Evolutionary conservation across 2,329 filamentous ascomycete species (phyloP).

Genomic region (Camptophora hylomeconis): DNA sequence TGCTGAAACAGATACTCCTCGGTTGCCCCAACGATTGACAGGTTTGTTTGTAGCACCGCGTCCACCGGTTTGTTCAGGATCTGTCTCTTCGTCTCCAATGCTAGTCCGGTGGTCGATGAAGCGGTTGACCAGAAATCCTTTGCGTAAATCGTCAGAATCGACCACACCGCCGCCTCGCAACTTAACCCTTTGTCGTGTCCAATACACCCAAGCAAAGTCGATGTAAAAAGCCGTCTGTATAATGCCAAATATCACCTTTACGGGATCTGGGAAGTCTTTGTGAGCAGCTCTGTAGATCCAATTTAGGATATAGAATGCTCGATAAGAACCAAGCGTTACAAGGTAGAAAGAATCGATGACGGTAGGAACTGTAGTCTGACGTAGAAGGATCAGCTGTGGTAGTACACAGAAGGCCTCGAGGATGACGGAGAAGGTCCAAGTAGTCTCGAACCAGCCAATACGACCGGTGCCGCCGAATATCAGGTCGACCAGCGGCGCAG

Average conservation of each 20-base stretch:
- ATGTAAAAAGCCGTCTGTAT: constrained; percentile 82
- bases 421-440: constrained; percentile 81
- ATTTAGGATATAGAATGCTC: constrained; percentile 78
- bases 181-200: constrained; percentile 84
- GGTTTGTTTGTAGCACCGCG: no score
- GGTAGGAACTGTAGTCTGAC: constrained; percentile 89
- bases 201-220: constrained; percentile 97
- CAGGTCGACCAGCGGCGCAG: constrained; percentile 60
- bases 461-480: constrained; percentile 48
- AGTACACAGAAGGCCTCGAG: constrained; percentile 85
- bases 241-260: constrained; percentile 73
- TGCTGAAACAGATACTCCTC: constrained; percentile 47
- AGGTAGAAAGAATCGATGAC: constrained; percentile 97
- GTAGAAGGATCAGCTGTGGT: constrained; percentile 78
- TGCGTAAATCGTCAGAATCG: constrained; percentile 74
- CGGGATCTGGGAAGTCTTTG: constrained; percentile 37
- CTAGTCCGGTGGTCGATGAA: constrained; percentile 31
- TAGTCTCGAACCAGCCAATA: constrained; percentile 39
- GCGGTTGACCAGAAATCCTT: constrained; percentile 69
- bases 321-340: constrained; percentile 72
- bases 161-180: constrained; percentile 77
- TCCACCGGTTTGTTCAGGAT: constrained; percentile 10
- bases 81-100: constrained; percentile 19
- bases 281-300: constrained; percentile 62
- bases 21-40: constrained; percentile 41